These are phyloP conservation scores for Phytopythium helicoides DNA, from an alignment of 352 stramenopile genomes.

Conservation along the genomic window DNA sequence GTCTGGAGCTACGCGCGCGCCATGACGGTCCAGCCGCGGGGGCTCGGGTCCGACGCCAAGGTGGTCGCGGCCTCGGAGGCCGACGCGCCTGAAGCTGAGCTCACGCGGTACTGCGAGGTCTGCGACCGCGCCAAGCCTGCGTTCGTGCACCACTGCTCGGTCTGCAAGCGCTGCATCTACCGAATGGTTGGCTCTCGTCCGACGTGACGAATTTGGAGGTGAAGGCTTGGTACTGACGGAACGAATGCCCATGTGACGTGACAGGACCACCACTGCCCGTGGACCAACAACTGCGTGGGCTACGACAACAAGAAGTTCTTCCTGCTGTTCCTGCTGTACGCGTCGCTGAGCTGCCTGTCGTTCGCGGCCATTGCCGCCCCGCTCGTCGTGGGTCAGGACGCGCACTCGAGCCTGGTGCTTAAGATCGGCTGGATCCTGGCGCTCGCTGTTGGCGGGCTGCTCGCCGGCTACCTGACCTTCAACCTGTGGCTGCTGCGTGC, in stretches of 20 bases:
- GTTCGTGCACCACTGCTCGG: constrained; percentile 76
- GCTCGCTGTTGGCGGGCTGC: constrained; percentile 46
- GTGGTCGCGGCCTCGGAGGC: neutral
- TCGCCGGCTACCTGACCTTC: constrained; percentile 72
- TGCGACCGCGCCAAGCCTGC: constrained; percentile 63
- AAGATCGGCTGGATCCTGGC: constrained; percentile 50
- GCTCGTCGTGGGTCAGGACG: constrained; percentile 20
- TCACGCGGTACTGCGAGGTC: constrained; percentile 68
- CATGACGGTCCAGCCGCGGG: constrained; percentile 25
- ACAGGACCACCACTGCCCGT: constrained; percentile 82
- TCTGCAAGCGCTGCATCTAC: constrained; percentile 70
- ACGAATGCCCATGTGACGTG: neutral
- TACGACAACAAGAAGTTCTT: constrained; percentile 86
- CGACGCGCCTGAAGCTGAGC: constrained; percentile 6
- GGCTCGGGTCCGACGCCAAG: constrained; percentile 10
- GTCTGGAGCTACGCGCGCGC: constrained; percentile 73
- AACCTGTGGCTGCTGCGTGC: constrained; percentile 66
- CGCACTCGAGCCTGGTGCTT: constrained; percentile 18
- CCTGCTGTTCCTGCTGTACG: constrained; percentile 78
- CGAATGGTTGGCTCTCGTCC: constrained; percentile 45
- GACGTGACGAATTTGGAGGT: neutral
- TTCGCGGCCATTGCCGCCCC: constrained; percentile 45
- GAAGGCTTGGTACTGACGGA: neutral
- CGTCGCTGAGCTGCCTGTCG: constrained; percentile 53
- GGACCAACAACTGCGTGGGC: constrained; percentile 84